Base-by-base conservation (phyloP, 106 monocot genomes). In the Dendrobium chrysotoxum region DNA sequence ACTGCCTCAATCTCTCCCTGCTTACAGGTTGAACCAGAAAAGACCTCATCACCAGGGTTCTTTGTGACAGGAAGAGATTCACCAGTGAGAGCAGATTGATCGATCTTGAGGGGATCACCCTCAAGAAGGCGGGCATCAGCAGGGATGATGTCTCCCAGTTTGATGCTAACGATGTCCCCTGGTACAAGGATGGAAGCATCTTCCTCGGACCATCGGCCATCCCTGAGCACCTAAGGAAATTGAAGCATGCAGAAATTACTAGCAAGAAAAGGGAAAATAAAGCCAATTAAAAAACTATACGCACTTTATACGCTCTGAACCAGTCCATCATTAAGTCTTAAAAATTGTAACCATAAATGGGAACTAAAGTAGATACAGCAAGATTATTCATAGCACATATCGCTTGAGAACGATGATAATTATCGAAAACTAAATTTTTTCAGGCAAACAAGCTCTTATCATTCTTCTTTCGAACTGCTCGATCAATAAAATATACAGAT, bases 1-100 rank as follows among this genome's bases (percentile, higher is more conserved):
- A 98, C 91, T 1, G 98, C 98, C 82, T 98, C 98, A 40, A 98
- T 94, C 84, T 98, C 98, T 53, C 98, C 98, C 78, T 98, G 98
- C 77, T 98, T 98, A 82, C 94, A 92, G 16, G 98, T 98, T 0
- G 98, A 98, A 0, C 98, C 98, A 21, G 98, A 98, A 88, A 92
- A 98, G 42, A 98, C 88, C 75, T 94, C 98, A 76, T 94, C 92
- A 5, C 98, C 98, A 2, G 98, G 94, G 53, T 85, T 80, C 88
- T 87, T 98, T 11, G 98, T 90, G 21, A 89, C 91, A 0, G 98
- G 98, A 39, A 98, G 89, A 28, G 98, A 98, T 72, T 98, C 98
- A 16, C 98, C 98, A 10, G 98, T 98, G 10, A 98, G 86, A 17
- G 98, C 92, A 40, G 98, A 98, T 53, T 98, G 98, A 61, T 98